Percentiles rank a stretch among this genome's conserved stretches.
These are phyloP conservation scores for Hygrocybe coccinea DNA, from an alignment of 768 basidiomycete genomes.

Conservation along the genomic window DNA sequence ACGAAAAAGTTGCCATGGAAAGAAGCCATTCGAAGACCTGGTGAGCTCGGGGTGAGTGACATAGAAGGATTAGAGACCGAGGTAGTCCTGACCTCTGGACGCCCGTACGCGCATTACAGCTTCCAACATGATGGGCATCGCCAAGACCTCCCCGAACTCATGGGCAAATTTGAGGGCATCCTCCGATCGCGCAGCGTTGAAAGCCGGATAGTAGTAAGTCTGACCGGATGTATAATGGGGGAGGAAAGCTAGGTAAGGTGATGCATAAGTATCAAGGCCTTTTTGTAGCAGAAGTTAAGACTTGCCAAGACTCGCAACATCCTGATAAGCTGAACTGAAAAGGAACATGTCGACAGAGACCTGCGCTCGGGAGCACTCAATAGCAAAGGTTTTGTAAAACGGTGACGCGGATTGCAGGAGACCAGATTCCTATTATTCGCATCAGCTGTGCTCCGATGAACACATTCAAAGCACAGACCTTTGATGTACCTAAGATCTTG, in stretches of 20 bases:
- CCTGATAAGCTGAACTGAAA: slow-evolving; percentile 89
- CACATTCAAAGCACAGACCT: slow-evolving; percentile 42
- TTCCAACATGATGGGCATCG: slow-evolving; percentile 93
- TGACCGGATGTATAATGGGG: slow-evolving; percentile 98
- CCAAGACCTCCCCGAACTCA: slow-evolving; percentile 89
- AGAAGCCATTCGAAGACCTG: slow-evolving; percentile 89
- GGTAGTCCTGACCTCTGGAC: slow-evolving; percentile 65
- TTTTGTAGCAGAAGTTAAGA: neutral
- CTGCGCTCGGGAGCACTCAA: slow-evolving; percentile 95
- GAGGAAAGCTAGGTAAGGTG: slow-evolving; percentile 59
- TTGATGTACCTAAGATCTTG: slow-evolving; percentile 90
- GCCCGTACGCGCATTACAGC: slow-evolving; percentile 97
- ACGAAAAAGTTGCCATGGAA: slow-evolving; percentile 99
- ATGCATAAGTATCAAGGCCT: neutral
- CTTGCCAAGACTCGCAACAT: slow-evolving; percentile 87
- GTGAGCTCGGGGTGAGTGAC: neutral
- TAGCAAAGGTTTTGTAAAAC: slow-evolving; percentile 98
- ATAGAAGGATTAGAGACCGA: neutral
- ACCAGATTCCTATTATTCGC: slow-evolving; percentile 65
- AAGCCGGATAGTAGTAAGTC: slow-evolving; percentile 97
- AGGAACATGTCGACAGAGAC: slow-evolving; percentile 99
- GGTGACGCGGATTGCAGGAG: slow-evolving; percentile 88
- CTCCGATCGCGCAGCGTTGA: slow-evolving; percentile 90
- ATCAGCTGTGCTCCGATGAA: neutral
- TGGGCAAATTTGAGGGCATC: slow-evolving; percentile 98